Evolutionary conservation across 1,139 yeast species (phyloP), one percentile per base, ranked within the genome.

Genomic region (Debaryomycetaceae sp.): DNA sequence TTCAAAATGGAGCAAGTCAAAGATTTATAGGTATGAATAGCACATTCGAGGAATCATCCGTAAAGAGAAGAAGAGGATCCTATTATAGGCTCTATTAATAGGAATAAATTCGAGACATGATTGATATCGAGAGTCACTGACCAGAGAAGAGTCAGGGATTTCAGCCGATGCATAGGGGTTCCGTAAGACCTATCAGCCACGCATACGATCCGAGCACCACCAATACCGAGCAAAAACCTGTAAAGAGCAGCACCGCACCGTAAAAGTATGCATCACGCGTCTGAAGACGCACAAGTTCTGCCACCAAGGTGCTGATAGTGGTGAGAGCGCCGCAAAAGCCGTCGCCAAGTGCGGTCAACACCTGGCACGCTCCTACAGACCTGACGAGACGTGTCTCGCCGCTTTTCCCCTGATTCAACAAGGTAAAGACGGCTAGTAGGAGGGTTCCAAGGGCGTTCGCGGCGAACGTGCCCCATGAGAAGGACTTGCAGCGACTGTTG

Each of bases 251-350:
- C 0, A 37, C 28, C 4, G 47, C 15, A 1, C 61, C 70, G 40
- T 73, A 73, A 2, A 41, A 30, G 40, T 68, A 70, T 3, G 63
- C 38, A 43, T 53, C 30, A 1, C 25, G 6, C 3, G 49, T 37
- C 12, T 42, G 39, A 10, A 77, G 42, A 0, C 56, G 58, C 38
- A 60, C 60, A 25, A 82, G 49, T 47, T 86, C 95, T 20, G 68
- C 73, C 3, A 80, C 66, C 41, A 85, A 78, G 0, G 95, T 78
- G 32, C 86, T 76, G 22, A 82, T 71, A 0, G 95, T 86, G 22
- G 90, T 75, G 27, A 82, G 51, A 4, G 75, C 65, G 0, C 94
- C 95, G 46, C 92, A 78, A 37, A 75, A 78, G 0, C 95, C 95
- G 38, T 71, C 69, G 10, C 58, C 62, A 2, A 83, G 49, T 0